A percentile compares a stretch with the other conserved stretches of the same genome.
phyloP scores from a whole-genome alignment of 306 rosid genomes.

The Corylus americana region DNA sequence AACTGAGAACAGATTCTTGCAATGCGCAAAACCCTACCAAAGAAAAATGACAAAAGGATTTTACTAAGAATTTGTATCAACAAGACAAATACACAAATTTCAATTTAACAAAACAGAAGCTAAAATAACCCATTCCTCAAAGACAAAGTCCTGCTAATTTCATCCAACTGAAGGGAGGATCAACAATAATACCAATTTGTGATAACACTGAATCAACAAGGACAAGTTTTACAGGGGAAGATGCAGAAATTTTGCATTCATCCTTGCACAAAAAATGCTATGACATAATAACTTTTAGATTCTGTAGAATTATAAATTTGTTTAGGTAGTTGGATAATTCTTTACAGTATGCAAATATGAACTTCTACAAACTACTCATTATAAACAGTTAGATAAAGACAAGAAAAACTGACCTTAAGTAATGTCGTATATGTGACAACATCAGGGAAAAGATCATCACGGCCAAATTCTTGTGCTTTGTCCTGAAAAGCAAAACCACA shows the following conservation, averaged over 20 bases:
- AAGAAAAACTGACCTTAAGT: slow-evolving; percentile 57
- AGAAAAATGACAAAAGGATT: slow-evolving; percentile 18
- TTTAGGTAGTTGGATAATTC: background rate
- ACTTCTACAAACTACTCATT: no score
- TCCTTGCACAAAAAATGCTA: background rate
- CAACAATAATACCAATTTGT: background rate
- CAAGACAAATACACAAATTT: slow-evolving; percentile 5
- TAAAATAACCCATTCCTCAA: background rate
- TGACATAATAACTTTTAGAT: background rate
- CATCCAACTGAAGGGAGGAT: background rate
- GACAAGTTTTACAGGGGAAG: background rate
- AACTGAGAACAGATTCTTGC: slow-evolving; percentile 61
- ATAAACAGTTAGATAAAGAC: no score
- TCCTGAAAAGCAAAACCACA: slow-evolving; percentile 41
- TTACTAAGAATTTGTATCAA: background rate
- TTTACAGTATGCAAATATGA: background rate
- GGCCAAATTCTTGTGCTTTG: slow-evolving; percentile 37
- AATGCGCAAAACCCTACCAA: slow-evolving; percentile 70
- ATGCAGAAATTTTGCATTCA: background rate
- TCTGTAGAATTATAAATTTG: background rate
- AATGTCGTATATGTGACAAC: slow-evolving; percentile 71
- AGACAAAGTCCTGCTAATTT: background rate
- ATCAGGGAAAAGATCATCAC: slow-evolving; percentile 65
- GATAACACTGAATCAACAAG: background rate
- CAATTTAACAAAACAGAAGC: background rate